Evolutionary conservation across 768 basidiomycete species (phyloP).

Genomic region (Boletus tylopilopsis): DNA sequence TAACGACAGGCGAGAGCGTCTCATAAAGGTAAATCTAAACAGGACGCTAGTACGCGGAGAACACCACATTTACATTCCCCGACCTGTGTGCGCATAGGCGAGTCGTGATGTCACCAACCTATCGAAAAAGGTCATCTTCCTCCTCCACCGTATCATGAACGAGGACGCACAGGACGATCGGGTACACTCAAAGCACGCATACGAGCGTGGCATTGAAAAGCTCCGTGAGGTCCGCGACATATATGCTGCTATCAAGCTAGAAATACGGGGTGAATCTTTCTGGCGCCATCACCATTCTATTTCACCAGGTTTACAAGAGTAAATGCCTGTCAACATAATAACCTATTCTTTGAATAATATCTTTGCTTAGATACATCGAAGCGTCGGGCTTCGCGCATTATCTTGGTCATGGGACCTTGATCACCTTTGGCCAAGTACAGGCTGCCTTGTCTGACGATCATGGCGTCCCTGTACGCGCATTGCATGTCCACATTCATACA

Average conservation of each 20-base stretch:
- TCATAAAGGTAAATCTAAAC: slow-evolving; percentile 70
- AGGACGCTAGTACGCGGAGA: slow-evolving; percentile 8
- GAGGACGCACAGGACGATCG: slow-evolving; percentile 33
- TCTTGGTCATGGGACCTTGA: slow-evolving; percentile 62
- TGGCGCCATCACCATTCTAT: slow-evolving; percentile 76
- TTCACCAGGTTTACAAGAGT: slow-evolving; percentile 83
- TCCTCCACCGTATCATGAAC: slow-evolving; percentile 71
- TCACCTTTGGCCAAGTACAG: slow-evolving; percentile 69
- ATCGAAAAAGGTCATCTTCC: slow-evolving; percentile 93
- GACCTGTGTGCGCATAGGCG: slow-evolving; percentile 39
- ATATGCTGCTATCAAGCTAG: slow-evolving; percentile 57
- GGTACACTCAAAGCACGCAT: slow-evolving; percentile 42
- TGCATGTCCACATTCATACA: slow-evolving; percentile 2
- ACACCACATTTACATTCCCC: not conserved
- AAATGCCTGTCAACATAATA: slow-evolving; percentile 5
- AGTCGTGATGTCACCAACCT: slow-evolving; percentile 87
- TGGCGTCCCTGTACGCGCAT: slow-evolving; percentile 57
- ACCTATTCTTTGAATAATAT: slow-evolving; percentile 14
- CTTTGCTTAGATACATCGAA: slow-evolving; percentile 69
- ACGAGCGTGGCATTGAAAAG: slow-evolving; percentile 51
- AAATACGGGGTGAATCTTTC: slow-evolving; percentile 64
- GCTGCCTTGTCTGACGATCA: slow-evolving; percentile 54
- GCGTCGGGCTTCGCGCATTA: slow-evolving; percentile 87
- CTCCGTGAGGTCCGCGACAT: slow-evolving; percentile 62
- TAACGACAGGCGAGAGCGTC: slow-evolving; percentile 83